Evolutionary conservation across 2,329 filamentous ascomycete species (phyloP), one percentile per base, ranked within the genome.

Genomic region (Passalora sequoiae): DNA sequence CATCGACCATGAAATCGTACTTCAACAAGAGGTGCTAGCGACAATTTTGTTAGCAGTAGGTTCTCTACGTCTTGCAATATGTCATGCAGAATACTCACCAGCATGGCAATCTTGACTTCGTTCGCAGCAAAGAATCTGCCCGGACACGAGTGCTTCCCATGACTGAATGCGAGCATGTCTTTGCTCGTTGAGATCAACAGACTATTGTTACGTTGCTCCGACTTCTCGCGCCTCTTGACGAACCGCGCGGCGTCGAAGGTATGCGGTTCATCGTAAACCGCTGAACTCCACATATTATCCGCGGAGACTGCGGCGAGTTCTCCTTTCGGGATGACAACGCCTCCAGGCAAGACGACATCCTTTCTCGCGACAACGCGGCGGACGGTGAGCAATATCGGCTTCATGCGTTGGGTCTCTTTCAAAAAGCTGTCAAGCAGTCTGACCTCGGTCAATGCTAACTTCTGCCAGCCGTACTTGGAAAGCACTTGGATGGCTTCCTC

Each of bases 341-440:
- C 59, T 33, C 60, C 55, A 19, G 55, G 48, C 6, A 65, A 55
- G 2, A 30, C 47, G 12, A 63, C 41, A 40, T 58, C 42, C 30
- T 32, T 32, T 17, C 6, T 32, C n/a, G 30, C 30, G 4, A 32
- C 20, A 6, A 32, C 13, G 13, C 20, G 30, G 30, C 30, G 30
- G 6, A 12, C n/a, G 8, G 30, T 32, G 4, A 51, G 44, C 12
- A 16, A 29, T 31, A 54, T 43, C 0, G 53, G 52, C 15, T 55
- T 58, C 15, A 59, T 22, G 27, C 63, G 44, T 44, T 63, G 60
- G 2, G 50, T 52, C 42, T 65, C 62, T 47, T 63, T 63, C 41
- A 65, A 49, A 37, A 62, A 51, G 46, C 59, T 62, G 44, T 65
- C 62, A 36, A 65, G 50, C 13, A 63, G 45, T 16, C 56, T 54